Evolutionary conservation across 768 basidiomycete genomes (phyloP).

Genomic region (Trichaptum fuscoviolaceum): DNA sequence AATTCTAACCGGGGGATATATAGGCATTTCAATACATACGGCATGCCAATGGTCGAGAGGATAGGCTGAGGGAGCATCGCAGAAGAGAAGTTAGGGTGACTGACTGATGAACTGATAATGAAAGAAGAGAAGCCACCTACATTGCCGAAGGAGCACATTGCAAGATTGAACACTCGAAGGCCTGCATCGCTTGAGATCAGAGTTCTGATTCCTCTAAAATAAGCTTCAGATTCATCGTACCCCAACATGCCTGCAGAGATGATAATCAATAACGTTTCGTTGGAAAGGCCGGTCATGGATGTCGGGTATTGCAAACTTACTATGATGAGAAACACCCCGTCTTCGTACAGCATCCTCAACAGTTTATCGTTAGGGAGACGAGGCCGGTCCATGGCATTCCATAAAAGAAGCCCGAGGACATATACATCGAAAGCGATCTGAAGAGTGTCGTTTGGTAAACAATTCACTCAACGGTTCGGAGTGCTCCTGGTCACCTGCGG

Average conservation of each 20-base stretch:
- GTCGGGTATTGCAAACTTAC: neutral
- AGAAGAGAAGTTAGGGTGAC: neutral
- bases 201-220: neutral
- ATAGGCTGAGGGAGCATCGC: neutral
- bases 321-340: neutral
- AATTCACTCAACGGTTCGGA: neutral
- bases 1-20: neutral
- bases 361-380: neutral
- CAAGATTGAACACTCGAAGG: neutral
- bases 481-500: neutral
- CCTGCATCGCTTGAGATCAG: neutral
- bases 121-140: neutral
- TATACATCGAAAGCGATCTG: neutral
- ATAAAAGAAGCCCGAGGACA: neutral
- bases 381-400: neutral
- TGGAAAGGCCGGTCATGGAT: neutral
- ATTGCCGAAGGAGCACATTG: neutral
- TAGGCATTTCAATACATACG: neutral
- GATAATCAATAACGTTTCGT: neutral
- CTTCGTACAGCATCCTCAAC: neutral
- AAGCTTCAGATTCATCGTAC: neutral
- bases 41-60: neutral
- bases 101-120: neutral
- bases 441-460: neutral
- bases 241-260: neutral